Evolutionary conservation across 2,329 filamentous ascomycete genomes (phyloP).

Genomic region (Incumbomyces delicatus): DNA sequence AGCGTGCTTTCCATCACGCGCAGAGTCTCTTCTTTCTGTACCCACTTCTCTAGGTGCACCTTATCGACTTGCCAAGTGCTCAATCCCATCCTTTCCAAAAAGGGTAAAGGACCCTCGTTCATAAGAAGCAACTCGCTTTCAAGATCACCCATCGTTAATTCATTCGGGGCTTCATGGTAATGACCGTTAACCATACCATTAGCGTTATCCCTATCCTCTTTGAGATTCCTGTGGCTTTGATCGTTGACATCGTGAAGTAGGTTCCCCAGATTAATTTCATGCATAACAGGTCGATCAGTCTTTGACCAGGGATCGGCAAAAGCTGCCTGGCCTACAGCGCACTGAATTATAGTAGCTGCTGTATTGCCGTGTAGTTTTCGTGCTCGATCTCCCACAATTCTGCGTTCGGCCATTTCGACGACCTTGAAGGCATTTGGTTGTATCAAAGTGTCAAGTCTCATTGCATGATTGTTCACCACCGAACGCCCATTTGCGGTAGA

Average conservation of each 20-base stretch:
- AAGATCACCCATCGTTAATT: conserved; percentile 35
- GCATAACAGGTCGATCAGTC: not conserved
- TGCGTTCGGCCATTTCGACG: not conserved
- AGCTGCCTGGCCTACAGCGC: not conserved
- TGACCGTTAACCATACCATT: conserved; percentile 25
- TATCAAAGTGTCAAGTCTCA: not conserved
- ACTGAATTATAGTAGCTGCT: not conserved
- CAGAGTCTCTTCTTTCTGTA: conserved; percentile 73
- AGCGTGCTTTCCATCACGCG: conserved; percentile 43
- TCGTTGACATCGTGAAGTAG: conserved; percentile 24
- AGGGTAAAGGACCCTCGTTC: conserved; percentile 33
- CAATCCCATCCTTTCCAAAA: conserved; percentile 38
- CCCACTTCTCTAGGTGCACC: conserved; percentile 55
- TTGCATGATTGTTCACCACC: not conserved
- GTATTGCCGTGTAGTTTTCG: not conserved
- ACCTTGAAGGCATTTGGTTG: conserved; percentile 5
- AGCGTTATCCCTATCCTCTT: not conserved
- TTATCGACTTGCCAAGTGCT: conserved; percentile 82
- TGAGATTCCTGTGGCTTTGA: conserved; percentile 22
- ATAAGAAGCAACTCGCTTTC: conserved; percentile 41
- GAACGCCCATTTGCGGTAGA: not conserved
- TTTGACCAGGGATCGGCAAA: conserved; percentile 3
- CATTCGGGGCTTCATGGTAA: conserved; percentile 40
- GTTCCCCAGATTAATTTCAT: not conserved
- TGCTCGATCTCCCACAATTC: not conserved